phyloP scores from a whole-genome alignment of 352 stramenopile species.

The Phytophthora citrophthora region DNA sequence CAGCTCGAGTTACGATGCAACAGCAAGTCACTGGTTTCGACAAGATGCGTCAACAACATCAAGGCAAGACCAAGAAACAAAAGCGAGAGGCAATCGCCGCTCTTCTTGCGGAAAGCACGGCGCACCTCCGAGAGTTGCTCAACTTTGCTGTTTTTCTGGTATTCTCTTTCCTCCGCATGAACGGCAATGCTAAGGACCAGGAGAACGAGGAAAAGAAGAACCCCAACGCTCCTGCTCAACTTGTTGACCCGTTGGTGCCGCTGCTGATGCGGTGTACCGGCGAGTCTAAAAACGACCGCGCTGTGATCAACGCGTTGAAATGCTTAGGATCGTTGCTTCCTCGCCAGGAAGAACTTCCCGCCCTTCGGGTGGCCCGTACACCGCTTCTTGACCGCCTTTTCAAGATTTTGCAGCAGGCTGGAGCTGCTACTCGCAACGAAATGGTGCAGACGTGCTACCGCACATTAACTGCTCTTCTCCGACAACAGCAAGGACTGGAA shows the following conservation, averaged over 20 bases:
- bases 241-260: slow-evolving; percentile 93
- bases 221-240: slow-evolving; percentile 37
- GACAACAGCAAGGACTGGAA: slow-evolving; percentile 48
- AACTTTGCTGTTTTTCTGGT: slow-evolving; percentile 85
- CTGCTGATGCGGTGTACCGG: slow-evolving; percentile 92
- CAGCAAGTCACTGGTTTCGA: slow-evolving; percentile 84
- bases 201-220: slow-evolving; percentile 25
- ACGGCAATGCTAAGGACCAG: slow-evolving; percentile 28
- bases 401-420: slow-evolving; percentile 90
- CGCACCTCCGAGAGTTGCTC: slow-evolving; percentile 84
- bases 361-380: slow-evolving; percentile 79
- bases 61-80: slow-evolving; percentile 51
- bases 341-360: slow-evolving; percentile 86
- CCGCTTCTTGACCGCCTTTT: slow-evolving; percentile 92
- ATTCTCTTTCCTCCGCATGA: slow-evolving; percentile 69
- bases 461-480: slow-evolving; percentile 91
- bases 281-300: slow-evolving; percentile 92
- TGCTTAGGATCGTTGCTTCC: slow-evolving; percentile 90
- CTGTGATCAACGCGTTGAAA: slow-evolving; percentile 93
- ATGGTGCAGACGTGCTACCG: slow-evolving; percentile 96
- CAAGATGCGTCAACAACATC: slow-evolving; percentile 53
- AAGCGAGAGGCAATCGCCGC: slow-evolving; percentile 42
- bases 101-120: slow-evolving; percentile 45
- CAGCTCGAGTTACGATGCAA: slow-evolving; percentile 65
- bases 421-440: slow-evolving; percentile 93